Evolutionary conservation across 345 rosid species (phyloP), one percentile per base, ranked within the genome.

Genomic region (Sapria himalayana): DNA sequence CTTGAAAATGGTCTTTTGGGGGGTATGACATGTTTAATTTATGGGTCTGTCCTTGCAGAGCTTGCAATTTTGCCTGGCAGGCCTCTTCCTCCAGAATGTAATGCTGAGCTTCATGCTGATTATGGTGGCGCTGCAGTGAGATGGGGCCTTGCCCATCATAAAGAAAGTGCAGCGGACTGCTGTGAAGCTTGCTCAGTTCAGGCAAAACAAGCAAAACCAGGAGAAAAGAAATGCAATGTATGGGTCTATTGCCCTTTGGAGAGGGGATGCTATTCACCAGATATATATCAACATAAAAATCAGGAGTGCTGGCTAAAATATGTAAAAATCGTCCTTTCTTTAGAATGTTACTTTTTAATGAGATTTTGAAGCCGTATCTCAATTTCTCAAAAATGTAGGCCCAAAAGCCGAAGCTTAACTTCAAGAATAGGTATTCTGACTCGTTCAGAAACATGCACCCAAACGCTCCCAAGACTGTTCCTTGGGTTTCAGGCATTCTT

Each of bases 131-230:
- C 51, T 19, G 99, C 99, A 49, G 82, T 91, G 45, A 74, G 78
- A 61, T 84, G 99, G 99, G 99, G 99, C 48, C 93, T 77, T 19
- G 75, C 92, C 11, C 84, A 84, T 59, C 95, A 65, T 38, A 77
- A 80, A 69, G 93, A 84, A 58, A 91, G 95, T 61, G 99, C 95
- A 24, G 95, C 95, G 9, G 93, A 91, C 51, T 91, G 99, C 63
- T 91, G 95, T 64, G 85, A 84, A 46, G 92, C 95, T 40, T 91
- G 99, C 64, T 59, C 80, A 51, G 93, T 82, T 55, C 99, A 84
- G 38, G 92, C 95, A 29, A 71, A 66, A 50, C 46, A 23, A 39
- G 93, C 92, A 1, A 71, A 60, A 41, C 80, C 82, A n/a, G 92
- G 85, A 46, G 74, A 80, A 62, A 65, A 54, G 52, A 84, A 51